Percentiles rank a stretch among this genome's conserved stretches.
Evolutionary conservation across 352 stramenopile species (phyloP).

Genomic region (Aphanomyces euteiches): DNA sequence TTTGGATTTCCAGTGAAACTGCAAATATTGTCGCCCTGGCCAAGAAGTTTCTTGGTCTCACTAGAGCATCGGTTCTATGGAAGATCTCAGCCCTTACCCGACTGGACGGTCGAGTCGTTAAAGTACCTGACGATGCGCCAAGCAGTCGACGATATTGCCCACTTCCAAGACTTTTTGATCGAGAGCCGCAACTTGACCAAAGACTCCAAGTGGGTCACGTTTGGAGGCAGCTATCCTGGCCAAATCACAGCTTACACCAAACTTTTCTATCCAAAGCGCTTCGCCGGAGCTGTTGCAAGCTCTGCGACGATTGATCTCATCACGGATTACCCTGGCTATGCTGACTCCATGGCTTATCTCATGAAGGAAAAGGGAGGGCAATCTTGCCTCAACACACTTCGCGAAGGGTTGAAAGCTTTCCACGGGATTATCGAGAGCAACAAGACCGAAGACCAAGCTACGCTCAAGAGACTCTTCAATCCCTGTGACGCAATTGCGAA

Average conservation of each 20-base stretch:
- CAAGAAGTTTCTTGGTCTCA: no score
- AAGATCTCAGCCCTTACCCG: constrained; percentile 65
- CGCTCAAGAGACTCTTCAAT: constrained; percentile 50
- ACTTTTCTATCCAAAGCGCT: constrained; percentile 12
- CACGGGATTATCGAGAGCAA: constrained; percentile 54
- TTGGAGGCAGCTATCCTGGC: constrained; percentile 14
- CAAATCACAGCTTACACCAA: not conserved
- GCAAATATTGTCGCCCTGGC: constrained; percentile 72
- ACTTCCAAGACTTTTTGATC: constrained; percentile 65
- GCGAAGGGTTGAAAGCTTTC: constrained; percentile 49
- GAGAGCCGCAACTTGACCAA: constrained; percentile 18
- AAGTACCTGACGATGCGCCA: constrained; percentile 76
- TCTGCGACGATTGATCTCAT: constrained; percentile 67
- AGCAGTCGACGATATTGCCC: constrained; percentile 71
- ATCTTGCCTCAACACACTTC: constrained; percentile 66
- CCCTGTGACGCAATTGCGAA: constrained; percentile 67
- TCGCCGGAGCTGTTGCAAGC: constrained; percentile 5
- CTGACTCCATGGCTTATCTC: constrained; percentile 74
- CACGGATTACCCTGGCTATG: constrained; percentile 79
- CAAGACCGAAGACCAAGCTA: constrained; percentile 38
- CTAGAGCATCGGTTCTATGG: constrained; percentile 88
- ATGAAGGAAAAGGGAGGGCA: constrained; percentile 76
- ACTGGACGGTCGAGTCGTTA: constrained; percentile 66
- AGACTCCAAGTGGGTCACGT: constrained; percentile 1
- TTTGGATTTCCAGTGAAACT: constrained; percentile 88